Conservation (phyloP, 2,329 filamentous ascomycete species). For the Colletotrichum euphorbiae region DNA sequence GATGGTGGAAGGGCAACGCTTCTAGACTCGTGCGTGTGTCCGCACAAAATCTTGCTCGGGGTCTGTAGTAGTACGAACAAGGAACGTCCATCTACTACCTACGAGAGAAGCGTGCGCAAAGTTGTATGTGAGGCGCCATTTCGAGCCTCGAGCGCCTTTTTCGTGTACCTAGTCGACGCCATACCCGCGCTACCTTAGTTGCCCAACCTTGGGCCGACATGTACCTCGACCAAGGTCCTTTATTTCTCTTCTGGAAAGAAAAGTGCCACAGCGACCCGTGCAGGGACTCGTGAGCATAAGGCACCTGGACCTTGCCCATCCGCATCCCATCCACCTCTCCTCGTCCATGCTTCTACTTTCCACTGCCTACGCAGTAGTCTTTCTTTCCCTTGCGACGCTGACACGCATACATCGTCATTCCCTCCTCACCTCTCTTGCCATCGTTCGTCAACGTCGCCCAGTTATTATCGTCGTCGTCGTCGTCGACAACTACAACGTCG, state of each 20-base stretch:
- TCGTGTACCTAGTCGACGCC: no score
- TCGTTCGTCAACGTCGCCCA: not conserved
- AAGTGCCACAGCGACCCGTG: slow-evolving; percentile 28
- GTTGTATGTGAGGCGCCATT: slow-evolving; percentile 2
- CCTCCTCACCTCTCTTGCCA: not conserved
- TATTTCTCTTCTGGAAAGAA: not conserved
- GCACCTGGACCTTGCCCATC: slow-evolving; percentile 25
- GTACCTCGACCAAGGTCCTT: slow-evolving; percentile 11
- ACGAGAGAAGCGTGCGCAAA: not conserved
- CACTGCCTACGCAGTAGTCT: not conserved
- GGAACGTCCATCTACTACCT: not conserved
- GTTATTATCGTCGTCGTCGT: not conserved
- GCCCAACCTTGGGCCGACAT: slow-evolving; percentile 18
- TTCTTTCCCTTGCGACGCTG: slow-evolving; percentile 1
- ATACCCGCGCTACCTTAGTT: no score
- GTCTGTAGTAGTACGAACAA: not conserved
- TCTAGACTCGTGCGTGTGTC: not conserved
- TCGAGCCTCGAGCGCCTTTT: slow-evolving; percentile 5
- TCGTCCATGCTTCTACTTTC: slow-evolving; percentile 2
- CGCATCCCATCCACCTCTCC: slow-evolving; percentile 12
- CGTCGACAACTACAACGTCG: not conserved
- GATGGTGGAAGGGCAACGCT: not conserved
- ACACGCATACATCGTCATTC: slow-evolving; percentile 22
- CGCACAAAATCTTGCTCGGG: not conserved
- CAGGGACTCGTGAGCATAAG: slow-evolving; percentile 15